phyloP scores from a whole-genome alignment of 352 stramenopile species.

The Saprolegnia parasitica region DNA sequence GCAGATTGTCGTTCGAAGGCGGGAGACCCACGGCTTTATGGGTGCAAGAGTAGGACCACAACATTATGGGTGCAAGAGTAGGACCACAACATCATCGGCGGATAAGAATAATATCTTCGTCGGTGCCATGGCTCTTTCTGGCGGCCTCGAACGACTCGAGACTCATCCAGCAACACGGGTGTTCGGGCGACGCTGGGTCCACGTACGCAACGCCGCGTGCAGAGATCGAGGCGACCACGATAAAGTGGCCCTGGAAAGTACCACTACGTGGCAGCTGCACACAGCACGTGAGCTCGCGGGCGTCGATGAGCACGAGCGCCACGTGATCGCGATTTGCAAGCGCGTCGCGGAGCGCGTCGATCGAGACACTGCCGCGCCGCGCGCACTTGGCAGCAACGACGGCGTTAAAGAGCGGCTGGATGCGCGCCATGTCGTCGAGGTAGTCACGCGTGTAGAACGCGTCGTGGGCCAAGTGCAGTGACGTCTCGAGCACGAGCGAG shows the following conservation, averaged over 20 bases:
- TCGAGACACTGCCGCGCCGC: neutral
- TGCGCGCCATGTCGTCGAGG: neutral
- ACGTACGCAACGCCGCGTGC: neutral
- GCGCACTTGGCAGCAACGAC: neutral
- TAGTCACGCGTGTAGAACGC: neutral
- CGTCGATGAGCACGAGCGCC: neutral
- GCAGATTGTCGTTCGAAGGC: too few relatives aligned
- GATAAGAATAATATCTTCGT: slow-evolving; percentile 5
- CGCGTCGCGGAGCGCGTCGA: neutral
- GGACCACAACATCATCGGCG: neutral
- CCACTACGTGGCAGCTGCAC: neutral
- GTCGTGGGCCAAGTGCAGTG: neutral
- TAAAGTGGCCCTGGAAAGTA: slow-evolving; percentile 7
- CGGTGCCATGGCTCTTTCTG: neutral
- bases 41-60: too few relatives aligned
- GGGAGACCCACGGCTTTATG: too few relatives aligned
- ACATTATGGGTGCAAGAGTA: too few relatives aligned
- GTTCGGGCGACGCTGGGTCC: neutral
- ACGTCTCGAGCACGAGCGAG: neutral
- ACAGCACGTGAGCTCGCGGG: slow-evolving; percentile 3
- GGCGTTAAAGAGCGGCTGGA: slow-evolving; percentile 7
- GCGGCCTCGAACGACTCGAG: neutral
- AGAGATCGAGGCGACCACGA: neutral
- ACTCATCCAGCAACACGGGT: neutral
- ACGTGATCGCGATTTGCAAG: neutral